Conservation (phyloP, 129 eudicot genomes). For the Rutidosis leptorrhynchoides region DNA sequence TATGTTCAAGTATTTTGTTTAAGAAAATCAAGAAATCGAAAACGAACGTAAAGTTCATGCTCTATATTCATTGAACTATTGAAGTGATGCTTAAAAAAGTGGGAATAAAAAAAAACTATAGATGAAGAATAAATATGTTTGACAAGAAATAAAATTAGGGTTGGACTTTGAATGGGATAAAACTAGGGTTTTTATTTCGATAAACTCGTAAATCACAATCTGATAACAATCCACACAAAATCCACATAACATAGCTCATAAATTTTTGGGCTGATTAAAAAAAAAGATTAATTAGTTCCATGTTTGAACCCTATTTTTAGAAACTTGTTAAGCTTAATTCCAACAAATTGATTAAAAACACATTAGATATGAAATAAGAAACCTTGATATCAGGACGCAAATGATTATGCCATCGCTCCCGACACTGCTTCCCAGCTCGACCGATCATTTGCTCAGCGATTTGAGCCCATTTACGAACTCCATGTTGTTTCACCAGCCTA, state of each 20-base stretch:
- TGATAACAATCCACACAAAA: slow-evolving; percentile 29
- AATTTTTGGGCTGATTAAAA: too few species aligned
- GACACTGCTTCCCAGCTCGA: slow-evolving; percentile 73
- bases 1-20: not conserved
- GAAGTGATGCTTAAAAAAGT: too few species aligned
- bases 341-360: not conserved
- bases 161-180: not conserved
- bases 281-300: too few species aligned
- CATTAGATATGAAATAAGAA: slow-evolving; percentile 16
- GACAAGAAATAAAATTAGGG: not conserved
- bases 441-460: slow-evolving; percentile 52
- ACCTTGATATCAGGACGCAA: slow-evolving; percentile 82
- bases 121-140: not conserved
- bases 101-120: too few species aligned
- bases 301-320: slow-evolving; percentile 6
- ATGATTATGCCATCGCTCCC: slow-evolving; percentile 84
- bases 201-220: slow-evolving; percentile 3
- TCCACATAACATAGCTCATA: slow-evolving; percentile 33
- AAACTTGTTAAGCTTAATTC: slow-evolving; percentile 13
- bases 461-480: slow-evolving; percentile 65
- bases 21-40: not conserved
- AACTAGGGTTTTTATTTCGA: slow-evolving; percentile 16
- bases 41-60: not conserved
- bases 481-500: slow-evolving; percentile 49
- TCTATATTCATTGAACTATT: too few species aligned